A percentile compares a stretch with the other conserved stretches of the same genome.
Conservation (phyloP, 345 rosid species). For the Pugionium cornutum region DNA sequence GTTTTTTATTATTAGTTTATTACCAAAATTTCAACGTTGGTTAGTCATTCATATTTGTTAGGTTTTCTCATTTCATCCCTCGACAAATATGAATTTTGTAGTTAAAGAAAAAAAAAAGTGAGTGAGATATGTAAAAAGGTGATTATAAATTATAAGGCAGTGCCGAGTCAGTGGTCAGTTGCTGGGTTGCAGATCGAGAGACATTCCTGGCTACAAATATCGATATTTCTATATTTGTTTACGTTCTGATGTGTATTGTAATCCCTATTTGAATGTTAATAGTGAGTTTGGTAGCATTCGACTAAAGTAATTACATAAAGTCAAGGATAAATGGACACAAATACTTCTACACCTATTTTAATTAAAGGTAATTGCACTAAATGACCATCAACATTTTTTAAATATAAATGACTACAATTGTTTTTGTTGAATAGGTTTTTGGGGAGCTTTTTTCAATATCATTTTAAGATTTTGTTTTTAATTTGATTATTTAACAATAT, state of each 20-base stretch:
- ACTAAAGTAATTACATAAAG: neutral
- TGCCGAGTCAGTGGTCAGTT: neutral
- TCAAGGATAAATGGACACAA: neutral
- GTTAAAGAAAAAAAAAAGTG: neutral
- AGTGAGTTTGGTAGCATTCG: conserved; percentile 4
- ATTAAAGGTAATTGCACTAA: neutral
- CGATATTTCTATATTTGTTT: neutral
- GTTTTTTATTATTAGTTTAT: neutral
- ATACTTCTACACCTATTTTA: neutral
- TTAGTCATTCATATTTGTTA: neutral
- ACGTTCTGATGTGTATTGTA: neutral
- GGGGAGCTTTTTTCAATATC: too few species aligned
- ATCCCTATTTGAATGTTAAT: neutral
- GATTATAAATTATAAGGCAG: neutral
- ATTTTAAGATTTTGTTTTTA: too few species aligned
- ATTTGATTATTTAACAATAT: too few species aligned
- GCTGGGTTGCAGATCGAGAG: conserved; percentile 14
- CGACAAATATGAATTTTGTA: neutral
- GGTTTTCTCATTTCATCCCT: conserved; percentile 10
- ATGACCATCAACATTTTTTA: neutral
- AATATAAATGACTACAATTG: too few species aligned
- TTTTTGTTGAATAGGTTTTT: too few species aligned
- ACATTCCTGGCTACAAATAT: neutral
- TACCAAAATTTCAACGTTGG: neutral
- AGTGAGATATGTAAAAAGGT: neutral